Percentiles rank a stretch among this genome's conserved stretches.
Evolutionary conservation across 257 asterid genomes (phyloP).

Genomic region (Avicennia marina): DNA sequence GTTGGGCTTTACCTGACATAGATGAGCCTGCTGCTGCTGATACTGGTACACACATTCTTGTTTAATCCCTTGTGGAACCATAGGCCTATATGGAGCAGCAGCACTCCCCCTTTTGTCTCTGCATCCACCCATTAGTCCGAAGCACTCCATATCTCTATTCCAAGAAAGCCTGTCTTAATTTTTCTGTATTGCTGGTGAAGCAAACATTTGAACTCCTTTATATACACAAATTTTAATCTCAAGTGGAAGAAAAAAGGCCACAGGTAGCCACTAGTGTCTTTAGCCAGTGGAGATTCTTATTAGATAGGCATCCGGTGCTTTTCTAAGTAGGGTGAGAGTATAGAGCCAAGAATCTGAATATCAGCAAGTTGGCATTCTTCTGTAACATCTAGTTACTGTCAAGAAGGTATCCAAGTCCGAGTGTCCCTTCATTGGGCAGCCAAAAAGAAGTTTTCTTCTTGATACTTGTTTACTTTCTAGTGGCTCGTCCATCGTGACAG

Average conservation of each 20-base stretch:
- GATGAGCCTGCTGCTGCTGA: constrained; percentile 20
- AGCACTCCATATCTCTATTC: constrained; percentile 22
- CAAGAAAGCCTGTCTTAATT: constrained; percentile 9
- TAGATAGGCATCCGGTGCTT: constrained; percentile 17
- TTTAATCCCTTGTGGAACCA: background rate
- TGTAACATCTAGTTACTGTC: too few species aligned
- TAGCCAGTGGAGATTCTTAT: constrained; percentile 26
- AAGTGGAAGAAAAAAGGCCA: constrained; percentile 5
- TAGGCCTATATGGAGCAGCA: background rate
- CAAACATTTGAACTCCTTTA: constrained; percentile 1
- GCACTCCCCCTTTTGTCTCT: constrained; percentile 15
- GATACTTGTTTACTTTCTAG: too few species aligned
- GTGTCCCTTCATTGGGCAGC: too few species aligned
- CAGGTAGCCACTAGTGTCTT: constrained; percentile 5
- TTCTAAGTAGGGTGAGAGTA: background rate
- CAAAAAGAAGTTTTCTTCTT: too few species aligned
- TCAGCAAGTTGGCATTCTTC: background rate
- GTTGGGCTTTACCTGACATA: constrained; percentile 23
- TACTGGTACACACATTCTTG: constrained; percentile 35
- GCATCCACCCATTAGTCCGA: constrained; percentile 12
- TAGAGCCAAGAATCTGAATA: background rate
- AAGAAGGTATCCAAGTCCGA: background rate
- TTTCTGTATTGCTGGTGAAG: constrained; percentile 19
- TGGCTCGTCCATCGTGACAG: too few species aligned
- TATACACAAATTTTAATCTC: constrained; percentile 10